A percentile compares a stretch with the other conserved stretches of the same genome.
Evolutionary conservation across 306 rosid genomes (phyloP).

Genomic region (Argentina anserina): DNA sequence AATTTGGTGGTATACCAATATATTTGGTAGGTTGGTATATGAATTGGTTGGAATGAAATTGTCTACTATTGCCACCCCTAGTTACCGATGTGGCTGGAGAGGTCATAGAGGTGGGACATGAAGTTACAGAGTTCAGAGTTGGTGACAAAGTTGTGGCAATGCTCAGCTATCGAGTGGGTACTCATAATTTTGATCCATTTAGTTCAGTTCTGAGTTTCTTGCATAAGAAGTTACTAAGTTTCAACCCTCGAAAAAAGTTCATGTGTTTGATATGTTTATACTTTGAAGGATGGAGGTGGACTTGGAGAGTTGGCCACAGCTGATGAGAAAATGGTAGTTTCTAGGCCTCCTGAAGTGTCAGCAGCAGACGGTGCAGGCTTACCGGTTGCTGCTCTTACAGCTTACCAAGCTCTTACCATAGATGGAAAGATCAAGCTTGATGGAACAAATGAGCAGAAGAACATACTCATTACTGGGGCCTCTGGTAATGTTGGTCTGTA

Average conservation of each 20-base stretch:
- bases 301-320: constrained; percentile 58
- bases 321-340: constrained; percentile 42
- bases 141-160: constrained; percentile 66
- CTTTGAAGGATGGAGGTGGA: constrained; percentile 72
- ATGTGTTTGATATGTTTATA: background rate
- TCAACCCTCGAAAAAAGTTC: background rate
- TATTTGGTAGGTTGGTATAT: no score
- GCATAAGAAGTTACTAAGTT: no score
- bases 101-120: constrained; percentile 50
- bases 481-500: constrained; percentile 83
- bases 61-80: no score
- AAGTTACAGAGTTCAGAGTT: constrained; percentile 45
- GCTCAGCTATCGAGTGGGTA: constrained; percentile 33
- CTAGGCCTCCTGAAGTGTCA: constrained; percentile 45
- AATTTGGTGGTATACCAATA: no score
- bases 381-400: constrained; percentile 61
- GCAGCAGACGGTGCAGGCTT: constrained; percentile 57
- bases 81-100: constrained; percentile 75
- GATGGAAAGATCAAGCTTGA: constrained; percentile 50
- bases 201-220: no score
- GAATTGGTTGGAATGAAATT: no score
- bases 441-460: constrained; percentile 37
- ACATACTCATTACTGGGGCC: constrained; percentile 72
- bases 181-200: background rate
- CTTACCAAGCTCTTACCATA: constrained; percentile 56